Evolutionary conservation across 192 early-diverging fungal genomes (phyloP), one percentile per base, ranked within the genome.

Genomic region (Coemansia sp.): DNA sequence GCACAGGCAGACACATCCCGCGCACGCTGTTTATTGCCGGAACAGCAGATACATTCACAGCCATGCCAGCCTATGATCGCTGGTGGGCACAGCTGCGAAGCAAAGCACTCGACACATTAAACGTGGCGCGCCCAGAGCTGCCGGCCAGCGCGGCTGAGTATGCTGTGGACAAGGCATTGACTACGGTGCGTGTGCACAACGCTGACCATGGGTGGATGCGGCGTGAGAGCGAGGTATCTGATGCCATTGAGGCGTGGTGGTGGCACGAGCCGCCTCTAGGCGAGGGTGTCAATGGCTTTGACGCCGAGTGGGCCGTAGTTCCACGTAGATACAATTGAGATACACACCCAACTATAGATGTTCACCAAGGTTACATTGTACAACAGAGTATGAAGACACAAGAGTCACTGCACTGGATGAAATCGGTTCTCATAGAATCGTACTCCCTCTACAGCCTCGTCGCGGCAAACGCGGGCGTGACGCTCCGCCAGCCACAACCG

Each of bases 361-460:
- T 55, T 27, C 23, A 55, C 11, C 11, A 5, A 50, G 42, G 19
- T 50, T 55, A 14, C 1, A 55, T 32, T 53, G 7, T 53, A 31
- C 55, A 58, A 34, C 55, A 34, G 29, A 31, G 53, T 15, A 55
- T 51, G 3, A 51, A 19, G 15, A 6, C 5, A 31, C 27, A 21
- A 48, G 34, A 36, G 34, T 36, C 34, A 36, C 34, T 36, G 34
- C 34, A 51, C 50, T 58, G 55, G 55, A 15, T 34, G 27, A 34
- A 29, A 58, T 23, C 29, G 55, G 55, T 98, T 98, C 25, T 88
- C 87, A 70, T 91, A 95, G 74, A 93, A 98, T 36, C 87, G 78
- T 36, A 96, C 67, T 6, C 95, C 96, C 66, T 92, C 90, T 0
- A 94, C 86, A 5, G 87, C 90, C 66, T 96, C 94, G 69, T 98